phyloP scores from a whole-genome alignment of 2,329 filamentous ascomycete genomes.

The Rachicladosporium sp. region DNA sequence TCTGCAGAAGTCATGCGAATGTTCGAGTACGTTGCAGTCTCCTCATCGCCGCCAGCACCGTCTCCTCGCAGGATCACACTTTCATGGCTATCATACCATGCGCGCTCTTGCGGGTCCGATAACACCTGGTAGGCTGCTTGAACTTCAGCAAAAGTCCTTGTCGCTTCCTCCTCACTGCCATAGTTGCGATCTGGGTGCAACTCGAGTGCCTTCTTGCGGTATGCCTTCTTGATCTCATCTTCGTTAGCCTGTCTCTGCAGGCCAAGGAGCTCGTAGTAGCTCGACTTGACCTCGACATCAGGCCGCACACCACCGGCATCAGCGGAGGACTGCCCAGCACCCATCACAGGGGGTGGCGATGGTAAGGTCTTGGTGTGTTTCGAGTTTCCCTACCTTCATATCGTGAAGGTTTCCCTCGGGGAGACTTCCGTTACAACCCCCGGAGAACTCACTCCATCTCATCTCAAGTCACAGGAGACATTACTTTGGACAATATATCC shows the following conservation, averaged over 20 bases:
- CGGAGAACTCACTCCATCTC: no score
- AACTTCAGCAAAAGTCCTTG: slow-evolving; percentile 76
- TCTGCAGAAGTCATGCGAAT: slow-evolving; percentile 66
- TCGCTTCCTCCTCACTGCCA: slow-evolving; percentile 71
- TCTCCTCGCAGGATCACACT: slow-evolving; percentile 67
- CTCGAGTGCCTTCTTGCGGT: slow-evolving; percentile 79
- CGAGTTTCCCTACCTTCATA: no score
- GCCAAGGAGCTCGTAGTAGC: slow-evolving; percentile 75
- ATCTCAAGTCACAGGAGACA: no score
- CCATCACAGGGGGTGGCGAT: no score
- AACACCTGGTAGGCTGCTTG: slow-evolving; percentile 93
- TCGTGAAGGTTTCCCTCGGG: no score
- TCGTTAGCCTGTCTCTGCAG: slow-evolving; percentile 62
- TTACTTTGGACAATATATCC: no score
- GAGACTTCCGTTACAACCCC: no score
- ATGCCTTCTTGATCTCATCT: slow-evolving; percentile 92
- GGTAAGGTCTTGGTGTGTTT: no score
- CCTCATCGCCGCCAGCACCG: slow-evolving; percentile 29
- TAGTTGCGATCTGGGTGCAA: slow-evolving; percentile 91
- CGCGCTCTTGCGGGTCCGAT: slow-evolving; percentile 85
- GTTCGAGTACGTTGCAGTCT: slow-evolving; percentile 52
- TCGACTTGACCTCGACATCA: slow-evolving; percentile 44
- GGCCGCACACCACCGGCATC: not conserved
- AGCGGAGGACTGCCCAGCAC: no score
- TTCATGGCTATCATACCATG: slow-evolving; percentile 95